phyloP scores from a whole-genome alignment of 257 asterid species.

The Ballota nigra region DNA sequence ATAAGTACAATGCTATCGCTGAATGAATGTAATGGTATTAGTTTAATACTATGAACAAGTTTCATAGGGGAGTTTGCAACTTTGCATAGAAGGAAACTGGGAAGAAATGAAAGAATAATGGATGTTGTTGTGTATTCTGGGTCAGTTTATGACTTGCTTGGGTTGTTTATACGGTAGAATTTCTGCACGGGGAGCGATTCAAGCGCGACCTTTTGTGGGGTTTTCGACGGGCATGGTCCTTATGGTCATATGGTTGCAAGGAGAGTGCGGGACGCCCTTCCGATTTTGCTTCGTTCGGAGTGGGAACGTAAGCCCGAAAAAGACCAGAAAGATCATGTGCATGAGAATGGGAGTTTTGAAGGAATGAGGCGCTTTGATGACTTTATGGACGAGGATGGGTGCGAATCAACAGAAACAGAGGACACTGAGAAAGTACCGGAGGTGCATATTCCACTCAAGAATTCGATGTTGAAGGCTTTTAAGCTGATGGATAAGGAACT shows the following conservation, averaged over 20 bases:
- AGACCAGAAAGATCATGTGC: slow-evolving; percentile 31
- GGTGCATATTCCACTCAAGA: slow-evolving; percentile 64
- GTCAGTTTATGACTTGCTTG: slow-evolving; percentile 72
- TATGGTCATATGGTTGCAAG: slow-evolving; percentile 96
- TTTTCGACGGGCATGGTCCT: slow-evolving; percentile 97
- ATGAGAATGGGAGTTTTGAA: slow-evolving; percentile 37
- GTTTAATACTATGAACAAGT: too few species aligned
- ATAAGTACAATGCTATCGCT: too few species aligned
- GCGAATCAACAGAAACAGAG: slow-evolving; percentile 65
- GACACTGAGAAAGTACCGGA: slow-evolving; percentile 72
- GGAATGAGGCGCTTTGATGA: slow-evolving; percentile 68
- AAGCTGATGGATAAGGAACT: slow-evolving; percentile 91
- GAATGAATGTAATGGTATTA: too few species aligned
- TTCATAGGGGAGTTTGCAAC: too few species aligned
- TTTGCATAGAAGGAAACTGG: too few species aligned
- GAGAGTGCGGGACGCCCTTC: slow-evolving; percentile 86
- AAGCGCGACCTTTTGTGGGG: slow-evolving; percentile 78
- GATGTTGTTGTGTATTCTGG: slow-evolving; percentile 37
- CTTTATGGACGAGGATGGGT: slow-evolving; percentile 67
- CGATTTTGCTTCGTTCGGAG: slow-evolving; percentile 58
- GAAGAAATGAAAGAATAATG: slow-evolving; percentile 32
- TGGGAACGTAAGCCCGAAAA: slow-evolving; percentile 53
- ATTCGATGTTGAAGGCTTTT: slow-evolving; percentile 75
- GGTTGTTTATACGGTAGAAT: slow-evolving; percentile 64
- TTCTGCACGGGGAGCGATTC: slow-evolving; percentile 54